Evolutionary conservation across 169 alveolate species (phyloP), one percentile per base, ranked within the genome.

Genomic region (Eimeria necatrix): DNA sequence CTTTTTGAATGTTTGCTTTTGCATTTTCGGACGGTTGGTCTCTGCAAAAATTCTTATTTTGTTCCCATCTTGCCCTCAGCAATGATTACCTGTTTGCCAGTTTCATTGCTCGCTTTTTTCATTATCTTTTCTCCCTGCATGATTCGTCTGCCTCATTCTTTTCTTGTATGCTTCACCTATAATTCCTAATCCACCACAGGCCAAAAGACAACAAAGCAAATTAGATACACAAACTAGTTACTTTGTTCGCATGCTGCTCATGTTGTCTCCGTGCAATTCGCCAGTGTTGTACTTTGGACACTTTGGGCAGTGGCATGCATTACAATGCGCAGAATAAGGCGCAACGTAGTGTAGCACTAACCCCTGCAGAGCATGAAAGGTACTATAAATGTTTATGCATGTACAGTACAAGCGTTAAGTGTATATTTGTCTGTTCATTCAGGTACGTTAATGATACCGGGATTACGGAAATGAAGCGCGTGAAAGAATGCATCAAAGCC

Each of bases 401-500:
- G 53, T 51, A 24, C 61, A 16, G 60, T 16, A 22, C 22, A 26
- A 6, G 22, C 14, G 46, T 68, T 24, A 74, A 16, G 51, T 90
- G 94, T 52, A 49, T 22, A 8, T 49, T 7, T 0, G 73, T 95
- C 18, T 92, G 93, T 93, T 4, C 12, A 22, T 88, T 71, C 87
- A 87, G 96, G 94, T 68, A 41, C 41, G 95, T 74, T 26, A 80
- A 78, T 1, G 96, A 94, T 84, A 56, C 68, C 49, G 91, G 91
- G 20, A 81, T 96, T 51, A 60, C 91, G 80, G 98, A 97, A 46
- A 59, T 95, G 91, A 97, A 97, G 95, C 95, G 94, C 20, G 78
- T 97, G 48, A 96, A 97, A 32, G 97, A 96, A 53, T 87, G 88
- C 74, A 97, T 97, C 18, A 95, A 97, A 74, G 84, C 90, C 71